Evolutionary conservation across 106 monocot species (phyloP).

Genomic region (Narthecium ossifragum): DNA sequence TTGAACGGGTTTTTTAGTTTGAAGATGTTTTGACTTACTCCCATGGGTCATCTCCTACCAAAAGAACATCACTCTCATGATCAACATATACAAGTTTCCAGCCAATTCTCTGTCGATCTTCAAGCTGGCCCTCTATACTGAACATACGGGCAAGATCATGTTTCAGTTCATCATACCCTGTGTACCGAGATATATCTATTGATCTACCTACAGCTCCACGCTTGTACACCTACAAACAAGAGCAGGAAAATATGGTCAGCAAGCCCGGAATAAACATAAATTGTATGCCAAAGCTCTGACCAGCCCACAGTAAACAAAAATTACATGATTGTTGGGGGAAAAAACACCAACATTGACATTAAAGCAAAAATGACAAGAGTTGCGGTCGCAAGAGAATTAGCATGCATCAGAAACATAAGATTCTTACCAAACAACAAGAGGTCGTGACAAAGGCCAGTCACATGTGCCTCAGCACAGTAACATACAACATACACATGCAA

Average conservation of each 20-base stretch:
- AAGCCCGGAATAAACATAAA: too few relatives aligned
- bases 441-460: too few relatives aligned
- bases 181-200: slow-evolving; percentile 74
- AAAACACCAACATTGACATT: too few relatives aligned
- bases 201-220: slow-evolving; percentile 93
- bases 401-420: too few relatives aligned
- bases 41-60: slow-evolving; percentile 98
- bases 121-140: slow-evolving; percentile 86
- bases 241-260: background rate
- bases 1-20: background rate
- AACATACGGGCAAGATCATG: slow-evolving; percentile 96
- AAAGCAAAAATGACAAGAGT: too few relatives aligned
- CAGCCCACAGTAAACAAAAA: too few relatives aligned
- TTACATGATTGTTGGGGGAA: too few relatives aligned
- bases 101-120: slow-evolving; percentile 76
- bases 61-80: slow-evolving; percentile 83
- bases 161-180: slow-evolving; percentile 85
- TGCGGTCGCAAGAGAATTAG: too few relatives aligned
- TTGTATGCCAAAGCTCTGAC: too few relatives aligned
- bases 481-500: too few relatives aligned
- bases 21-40: slow-evolving; percentile 60
- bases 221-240: slow-evolving; percentile 63
- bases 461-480: too few relatives aligned
- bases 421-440: too few relatives aligned
- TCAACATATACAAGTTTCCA: slow-evolving; percentile 99